Conservation (phyloP, 192 early-diverging fungal species). For the Coemansia sp. region DNA sequence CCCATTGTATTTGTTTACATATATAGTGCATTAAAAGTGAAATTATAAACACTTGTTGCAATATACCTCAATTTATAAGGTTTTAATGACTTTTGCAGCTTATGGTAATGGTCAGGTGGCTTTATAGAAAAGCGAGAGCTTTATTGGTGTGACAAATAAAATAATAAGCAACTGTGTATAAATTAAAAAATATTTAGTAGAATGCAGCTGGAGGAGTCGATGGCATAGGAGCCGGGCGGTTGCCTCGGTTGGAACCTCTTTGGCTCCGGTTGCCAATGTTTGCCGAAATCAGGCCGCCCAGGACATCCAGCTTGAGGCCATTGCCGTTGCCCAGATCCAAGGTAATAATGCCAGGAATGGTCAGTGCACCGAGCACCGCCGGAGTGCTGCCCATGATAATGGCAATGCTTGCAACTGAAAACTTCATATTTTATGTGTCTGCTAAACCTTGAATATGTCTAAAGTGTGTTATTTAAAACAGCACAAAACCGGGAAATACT, state of each 20-base stretch:
- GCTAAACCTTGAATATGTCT: no score
- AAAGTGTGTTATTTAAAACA: no score
- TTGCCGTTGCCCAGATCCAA: constrained; percentile 17
- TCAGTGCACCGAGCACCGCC: constrained; percentile 17
- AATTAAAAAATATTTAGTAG: not conserved
- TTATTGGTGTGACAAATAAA: no score
- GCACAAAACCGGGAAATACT: no score
- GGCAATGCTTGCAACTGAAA: constrained; percentile 6
- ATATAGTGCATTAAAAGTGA: not conserved
- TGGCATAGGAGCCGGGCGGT: not conserved
- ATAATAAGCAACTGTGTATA: no score
- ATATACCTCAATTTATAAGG: no score
- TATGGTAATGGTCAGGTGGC: no score
- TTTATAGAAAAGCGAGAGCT: no score
- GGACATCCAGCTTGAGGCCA: constrained; percentile 31
- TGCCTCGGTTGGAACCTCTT: not conserved
- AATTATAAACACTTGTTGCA: not conserved
- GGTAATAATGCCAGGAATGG: constrained; percentile 39
- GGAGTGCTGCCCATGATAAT: constrained; percentile 6
- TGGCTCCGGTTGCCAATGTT: constrained; percentile 20
- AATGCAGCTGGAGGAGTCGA: not conserved
- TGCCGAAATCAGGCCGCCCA: constrained; percentile 38
- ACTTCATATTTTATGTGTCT: constrained; percentile 11
- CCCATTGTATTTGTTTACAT: constrained; percentile 16
- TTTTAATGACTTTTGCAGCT: no score